Conservation (phyloP, 495 filamentous ascomycete genomes). For the Echria macrotheca region DNA sequence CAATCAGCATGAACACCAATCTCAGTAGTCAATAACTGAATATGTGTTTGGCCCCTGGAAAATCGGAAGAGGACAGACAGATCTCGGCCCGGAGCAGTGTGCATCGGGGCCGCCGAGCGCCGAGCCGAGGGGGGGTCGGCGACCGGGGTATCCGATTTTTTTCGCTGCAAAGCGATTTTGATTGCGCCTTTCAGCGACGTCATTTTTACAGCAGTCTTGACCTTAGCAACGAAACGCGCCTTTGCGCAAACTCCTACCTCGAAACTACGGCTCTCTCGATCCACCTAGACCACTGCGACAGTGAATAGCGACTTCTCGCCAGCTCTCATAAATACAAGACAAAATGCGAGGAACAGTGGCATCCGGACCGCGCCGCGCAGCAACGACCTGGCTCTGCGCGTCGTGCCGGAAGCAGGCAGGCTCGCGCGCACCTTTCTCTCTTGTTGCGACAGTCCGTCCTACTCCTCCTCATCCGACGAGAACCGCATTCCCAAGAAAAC, state of each 20-base stretch:
- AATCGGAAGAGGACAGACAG: too few species aligned
- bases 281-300: background rate
- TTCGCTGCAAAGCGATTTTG: background rate
- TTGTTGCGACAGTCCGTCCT: constrained; percentile 1
- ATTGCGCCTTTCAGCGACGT: background rate
- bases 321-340: background rate
- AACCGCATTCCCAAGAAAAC: background rate
- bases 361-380: constrained; percentile 14
- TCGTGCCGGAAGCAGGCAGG: constrained; percentile 21
- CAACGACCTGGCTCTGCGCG: constrained; percentile 17
- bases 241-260: background rate
- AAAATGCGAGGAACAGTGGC: constrained; percentile 21
- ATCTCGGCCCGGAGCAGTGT: too few species aligned
- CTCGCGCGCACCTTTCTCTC: constrained; percentile 2
- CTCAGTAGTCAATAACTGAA: too few species aligned
- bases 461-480: background rate
- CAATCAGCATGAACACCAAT: too few species aligned
- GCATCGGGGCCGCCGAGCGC: background rate
- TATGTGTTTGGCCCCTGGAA: too few species aligned
- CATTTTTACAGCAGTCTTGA: background rate
- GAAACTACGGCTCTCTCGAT: background rate
- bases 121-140: background rate
- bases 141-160: background rate
- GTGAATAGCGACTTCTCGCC: too few species aligned
- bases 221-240: background rate